Evolutionary conservation across 108 stramenopile species (phyloP), one percentile per base, ranked within the genome.

Genomic region (Fistulifera solaris): DNA sequence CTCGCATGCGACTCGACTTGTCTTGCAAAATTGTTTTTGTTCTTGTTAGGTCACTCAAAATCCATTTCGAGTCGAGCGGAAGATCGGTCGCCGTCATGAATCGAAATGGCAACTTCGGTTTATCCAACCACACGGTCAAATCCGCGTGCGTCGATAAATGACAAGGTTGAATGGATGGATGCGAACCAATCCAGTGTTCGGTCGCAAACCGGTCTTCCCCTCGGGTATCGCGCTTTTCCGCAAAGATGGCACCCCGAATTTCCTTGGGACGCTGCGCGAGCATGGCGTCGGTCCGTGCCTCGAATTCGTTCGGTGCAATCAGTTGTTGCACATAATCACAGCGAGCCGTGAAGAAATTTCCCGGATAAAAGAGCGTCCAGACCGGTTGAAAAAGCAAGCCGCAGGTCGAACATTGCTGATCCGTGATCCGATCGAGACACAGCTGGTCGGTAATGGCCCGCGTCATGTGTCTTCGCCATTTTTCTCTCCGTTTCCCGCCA

Each of bases 101-200:
- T 42, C 13, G 62, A 49, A 14, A 65, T 56, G 17, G 13, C 16
- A 25, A 62, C 62, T 21, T 38, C 48, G 19, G 67, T 49, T 64
- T 66, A 27, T 44, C 28, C 25, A 21, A 27, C 56, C 56, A 44
- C 1, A 42, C 25, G 11, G n/a, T 27, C 6, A 51, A 23, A 24
- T 22, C 25, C 27, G 38, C 42, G 15, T 23, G 40, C 1, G 27
- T 17, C 27, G 54, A 18, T 6, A 54, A 8, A 23, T 76, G 71
- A 48, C 76, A 77, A 0, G 76, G 76, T 18, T 16, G 22, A 25
- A 73, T 58, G 1, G 72, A 66, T 1, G 76, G 65, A 65, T 76
- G 75, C 52, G 66, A 65, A 18, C 63, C 75, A 39, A 76, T 66
- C 75, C 75, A 76, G 56, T 76, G 71, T 27, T 76, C 75, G 31